Conservation (phyloP, 2,329 filamentous ascomycete species). For the Neoscytalidium dimidiatum region DNA sequence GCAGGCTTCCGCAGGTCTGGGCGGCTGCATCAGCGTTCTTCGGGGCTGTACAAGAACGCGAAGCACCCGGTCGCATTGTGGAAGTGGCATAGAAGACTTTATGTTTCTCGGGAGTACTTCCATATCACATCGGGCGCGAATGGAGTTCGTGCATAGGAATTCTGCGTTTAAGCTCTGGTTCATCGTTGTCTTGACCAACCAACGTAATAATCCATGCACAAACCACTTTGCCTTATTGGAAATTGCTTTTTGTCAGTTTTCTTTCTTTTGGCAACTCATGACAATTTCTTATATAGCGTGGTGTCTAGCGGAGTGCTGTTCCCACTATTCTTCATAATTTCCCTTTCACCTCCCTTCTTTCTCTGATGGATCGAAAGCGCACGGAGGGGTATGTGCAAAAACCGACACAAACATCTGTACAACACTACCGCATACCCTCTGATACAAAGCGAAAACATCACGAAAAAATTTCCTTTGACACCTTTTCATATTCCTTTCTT, state of each 20-base stretch:
- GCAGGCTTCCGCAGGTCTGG: constrained; percentile 51
- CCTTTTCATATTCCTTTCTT: not conserved
- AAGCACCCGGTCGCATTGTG: constrained; percentile 2
- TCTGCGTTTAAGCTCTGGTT: not conserved
- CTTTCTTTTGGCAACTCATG: not conserved
- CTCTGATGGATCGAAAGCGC: not conserved
- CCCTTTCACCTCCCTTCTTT: not conserved
- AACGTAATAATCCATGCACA: not conserved
- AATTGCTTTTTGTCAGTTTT: not conserved
- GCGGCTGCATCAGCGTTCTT: constrained; percentile 9
- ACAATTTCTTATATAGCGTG: not conserved
- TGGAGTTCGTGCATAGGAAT: not conserved
- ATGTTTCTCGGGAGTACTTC: not conserved
- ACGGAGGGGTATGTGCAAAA: not conserved
- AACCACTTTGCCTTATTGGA: not conserved
- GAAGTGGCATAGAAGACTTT: constrained; percentile 2
- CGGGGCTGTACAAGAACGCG: not conserved
- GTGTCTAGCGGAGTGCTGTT: not conserved
- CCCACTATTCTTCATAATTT: not conserved
- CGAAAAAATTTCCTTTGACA: not conserved
- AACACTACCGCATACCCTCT: not conserved
- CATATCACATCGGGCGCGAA: not conserved
- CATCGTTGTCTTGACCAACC: not conserved
- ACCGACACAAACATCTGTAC: not conserved
- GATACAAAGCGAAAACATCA: not conserved